These are phyloP conservation scores for Ogataea trehalophila DNA, from an alignment of 805 yeast species.

Conservation along the genomic window DNA sequence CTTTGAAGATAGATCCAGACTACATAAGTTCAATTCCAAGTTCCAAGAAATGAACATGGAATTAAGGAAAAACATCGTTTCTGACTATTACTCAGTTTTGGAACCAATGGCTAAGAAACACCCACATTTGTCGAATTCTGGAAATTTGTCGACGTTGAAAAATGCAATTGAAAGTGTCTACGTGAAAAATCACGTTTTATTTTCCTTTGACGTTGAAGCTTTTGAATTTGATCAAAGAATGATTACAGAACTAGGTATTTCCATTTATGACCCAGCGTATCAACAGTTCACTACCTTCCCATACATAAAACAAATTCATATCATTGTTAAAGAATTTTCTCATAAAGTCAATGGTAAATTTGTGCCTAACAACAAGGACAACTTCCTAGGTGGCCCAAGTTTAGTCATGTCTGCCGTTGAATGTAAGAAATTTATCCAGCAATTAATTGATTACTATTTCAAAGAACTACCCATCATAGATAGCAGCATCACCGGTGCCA, in stretches of 20 bases:
- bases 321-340: constrained; percentile 41
- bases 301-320: constrained; percentile 34
- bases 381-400: constrained; percentile 49
- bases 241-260: constrained; percentile 54
- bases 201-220: constrained; percentile 55
- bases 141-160: constrained; percentile 1
- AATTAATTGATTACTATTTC: constrained; percentile 41
- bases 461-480: constrained; percentile 21
- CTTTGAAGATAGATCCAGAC: not conserved
- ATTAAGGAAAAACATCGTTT: not conserved
- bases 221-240: constrained; percentile 39
- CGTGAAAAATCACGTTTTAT: constrained; percentile 20
- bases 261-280: constrained; percentile 50
- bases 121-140: constrained; percentile 3
- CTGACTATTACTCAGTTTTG: constrained; percentile 1
- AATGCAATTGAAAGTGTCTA: constrained; percentile 1
- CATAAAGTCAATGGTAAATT: constrained; percentile 44
- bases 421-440: constrained; percentile 36
- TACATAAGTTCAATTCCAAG: not conserved
- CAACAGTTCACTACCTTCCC: constrained; percentile 39
- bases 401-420: constrained; percentile 34
- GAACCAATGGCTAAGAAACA: not conserved
- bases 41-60: not conserved
- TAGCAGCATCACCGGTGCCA: constrained; percentile 13
- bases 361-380: constrained; percentile 49